Percentiles rank a stretch among this genome's conserved stretches.
Conservation (phyloP, 176 grass and related monocot species). For the Cymbopogon citratus region DNA sequence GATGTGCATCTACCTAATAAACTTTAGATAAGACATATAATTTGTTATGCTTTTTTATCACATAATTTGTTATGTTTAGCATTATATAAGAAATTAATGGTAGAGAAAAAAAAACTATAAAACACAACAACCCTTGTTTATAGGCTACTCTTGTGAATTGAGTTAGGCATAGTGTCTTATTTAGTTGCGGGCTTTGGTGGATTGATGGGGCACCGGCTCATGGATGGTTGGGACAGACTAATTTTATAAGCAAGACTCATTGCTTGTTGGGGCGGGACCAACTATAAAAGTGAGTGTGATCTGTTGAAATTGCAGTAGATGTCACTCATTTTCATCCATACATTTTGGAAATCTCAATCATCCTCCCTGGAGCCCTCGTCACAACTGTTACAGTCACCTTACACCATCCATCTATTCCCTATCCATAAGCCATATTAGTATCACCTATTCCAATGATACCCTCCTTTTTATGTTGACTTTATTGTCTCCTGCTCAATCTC, state of each 20-base stretch:
- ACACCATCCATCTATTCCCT: background rate
- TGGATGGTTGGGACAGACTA: background rate
- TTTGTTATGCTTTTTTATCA: too few species aligned
- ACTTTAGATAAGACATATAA: too few species aligned
- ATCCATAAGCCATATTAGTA: background rate
- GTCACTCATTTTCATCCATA: background rate
- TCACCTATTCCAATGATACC: background rate
- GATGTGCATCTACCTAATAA: too few species aligned
- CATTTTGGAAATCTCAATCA: background rate
- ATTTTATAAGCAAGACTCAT: background rate
- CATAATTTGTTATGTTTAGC: too few species aligned
- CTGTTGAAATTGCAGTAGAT: background rate
- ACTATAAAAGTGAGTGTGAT: background rate
- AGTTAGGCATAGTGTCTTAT: too few species aligned
- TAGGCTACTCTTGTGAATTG: too few species aligned
- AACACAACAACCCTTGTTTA: too few species aligned
- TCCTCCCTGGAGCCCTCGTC: background rate
- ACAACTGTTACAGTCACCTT: too few species aligned
- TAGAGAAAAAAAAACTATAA: too few species aligned
- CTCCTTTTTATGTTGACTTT: background rate
- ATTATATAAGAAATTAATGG: too few species aligned
- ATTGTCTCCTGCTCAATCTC: background rate
- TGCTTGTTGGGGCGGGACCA: background rate
- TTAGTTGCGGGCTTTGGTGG: background rate
- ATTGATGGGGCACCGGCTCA: background rate